Evolutionary conservation across 2,329 filamentous ascomycete genomes (phyloP).

Genomic region (Penicillium sp.): DNA sequence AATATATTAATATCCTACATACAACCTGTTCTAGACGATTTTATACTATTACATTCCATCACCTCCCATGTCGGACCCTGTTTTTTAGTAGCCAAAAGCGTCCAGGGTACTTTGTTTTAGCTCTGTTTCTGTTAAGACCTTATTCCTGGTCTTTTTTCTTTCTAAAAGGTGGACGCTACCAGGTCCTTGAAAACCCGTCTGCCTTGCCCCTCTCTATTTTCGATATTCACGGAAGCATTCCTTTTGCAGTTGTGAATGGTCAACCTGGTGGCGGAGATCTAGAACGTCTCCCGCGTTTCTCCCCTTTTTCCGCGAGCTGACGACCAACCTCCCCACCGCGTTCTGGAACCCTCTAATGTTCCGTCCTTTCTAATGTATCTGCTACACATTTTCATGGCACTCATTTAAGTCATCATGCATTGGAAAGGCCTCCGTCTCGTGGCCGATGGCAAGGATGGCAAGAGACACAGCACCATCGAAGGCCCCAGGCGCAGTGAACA

Average conservation of each 20-base stretch:
- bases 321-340: conserved; percentile 24
- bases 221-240: neutral
- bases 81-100: too few species aligned
- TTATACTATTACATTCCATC: too few species aligned
- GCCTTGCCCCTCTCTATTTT: conserved; percentile 12
- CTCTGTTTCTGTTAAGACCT: neutral
- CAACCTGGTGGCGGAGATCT: conserved; percentile 4
- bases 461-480: conserved; percentile 36
- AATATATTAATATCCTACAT: too few species aligned
- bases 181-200: conserved; percentile 4
- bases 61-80: too few species aligned
- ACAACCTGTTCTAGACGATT: too few species aligned
- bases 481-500: conserved; percentile 39
- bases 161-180: too few species aligned
- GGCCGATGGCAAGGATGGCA: conserved; percentile 29
- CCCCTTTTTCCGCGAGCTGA: conserved; percentile 28
- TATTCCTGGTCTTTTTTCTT: too few species aligned
- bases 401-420: conserved; percentile 34
- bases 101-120: too few species aligned
- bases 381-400: conserved; percentile 4
- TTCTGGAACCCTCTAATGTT: conserved; percentile 24
- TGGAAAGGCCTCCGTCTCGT: conserved; percentile 42
- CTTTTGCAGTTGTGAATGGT: neutral
- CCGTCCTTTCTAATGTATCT: neutral
- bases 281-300: conserved; percentile 21